phyloP scores from a whole-genome alignment of 2,329 filamentous ascomycete species.

The Hypoxylon sp. region DNA sequence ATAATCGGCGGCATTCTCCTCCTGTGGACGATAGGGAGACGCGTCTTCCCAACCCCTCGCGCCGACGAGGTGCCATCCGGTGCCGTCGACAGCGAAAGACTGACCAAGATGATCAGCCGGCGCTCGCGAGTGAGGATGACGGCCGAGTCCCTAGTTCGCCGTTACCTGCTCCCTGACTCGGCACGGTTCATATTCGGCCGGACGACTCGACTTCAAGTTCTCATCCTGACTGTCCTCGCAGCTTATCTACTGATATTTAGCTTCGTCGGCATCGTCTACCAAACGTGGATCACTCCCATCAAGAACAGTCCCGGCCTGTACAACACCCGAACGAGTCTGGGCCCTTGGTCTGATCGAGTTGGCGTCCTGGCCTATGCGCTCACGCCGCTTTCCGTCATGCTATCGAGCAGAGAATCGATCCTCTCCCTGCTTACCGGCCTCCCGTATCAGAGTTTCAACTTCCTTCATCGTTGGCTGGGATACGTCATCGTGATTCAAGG shows the following conservation, averaged over 20 bases:
- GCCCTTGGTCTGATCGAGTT: constrained; percentile 73
- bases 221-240: constrained; percentile 64
- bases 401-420: constrained; percentile 74
- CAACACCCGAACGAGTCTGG: constrained; percentile 71
- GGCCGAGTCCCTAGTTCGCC: constrained; percentile 52
- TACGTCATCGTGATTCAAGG: constrained; percentile 76
- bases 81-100: constrained; percentile 29
- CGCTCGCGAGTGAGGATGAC: constrained; percentile 48
- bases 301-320: constrained; percentile 60
- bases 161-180: constrained; percentile 68
- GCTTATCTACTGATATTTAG: constrained; percentile 72
- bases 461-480: constrained; percentile 78
- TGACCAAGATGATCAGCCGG: constrained; percentile 18
- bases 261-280: constrained; percentile 74
- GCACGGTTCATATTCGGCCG: constrained; percentile 67
- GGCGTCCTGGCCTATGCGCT: constrained; percentile 77
- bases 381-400: constrained; percentile 72
- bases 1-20: constrained; percentile 55
- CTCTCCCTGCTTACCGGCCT: constrained; percentile 75
- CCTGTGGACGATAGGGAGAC: constrained; percentile 51
- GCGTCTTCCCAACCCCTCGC: constrained; percentile 35
- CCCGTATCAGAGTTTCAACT: constrained; percentile 80
- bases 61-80: constrained; percentile 36
- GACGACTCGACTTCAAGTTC: constrained; percentile 72
- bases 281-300: constrained; percentile 74